Conservation (phyloP, 805 yeast species). For the Myxozyma nipponensis region DNA sequence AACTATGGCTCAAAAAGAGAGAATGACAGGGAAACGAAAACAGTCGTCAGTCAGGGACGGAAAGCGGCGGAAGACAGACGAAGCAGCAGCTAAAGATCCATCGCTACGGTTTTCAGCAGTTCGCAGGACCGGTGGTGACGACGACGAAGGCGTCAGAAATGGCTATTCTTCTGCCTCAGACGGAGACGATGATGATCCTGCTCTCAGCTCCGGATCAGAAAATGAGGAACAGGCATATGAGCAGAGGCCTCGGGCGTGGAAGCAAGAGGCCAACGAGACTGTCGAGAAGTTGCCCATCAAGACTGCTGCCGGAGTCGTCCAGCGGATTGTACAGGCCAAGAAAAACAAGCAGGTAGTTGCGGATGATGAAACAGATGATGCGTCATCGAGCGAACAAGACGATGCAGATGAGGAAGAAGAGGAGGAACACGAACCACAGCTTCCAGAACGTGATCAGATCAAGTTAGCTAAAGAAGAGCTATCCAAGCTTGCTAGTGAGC, state of each 20-base stretch:
- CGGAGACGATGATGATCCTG: slow-evolving; percentile 3
- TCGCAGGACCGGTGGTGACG: background rate
- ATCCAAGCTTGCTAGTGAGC: slow-evolving; percentile 70
- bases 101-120: slow-evolving; percentile 3
- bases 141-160: background rate
- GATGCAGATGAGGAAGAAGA: slow-evolving; percentile 33
- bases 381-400: slow-evolving; percentile 33
- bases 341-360: slow-evolving; percentile 29
- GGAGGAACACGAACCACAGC: slow-evolving; percentile 43
- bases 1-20: too few species aligned
- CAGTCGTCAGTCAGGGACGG: background rate
- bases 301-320: slow-evolving; percentile 64
- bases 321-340: slow-evolving; percentile 49
- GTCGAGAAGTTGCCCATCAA: slow-evolving; percentile 80
- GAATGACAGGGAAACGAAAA: background rate
- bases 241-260: slow-evolving; percentile 57
- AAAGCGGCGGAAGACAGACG: slow-evolving; percentile 1
- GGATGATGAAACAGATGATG: slow-evolving; percentile 28
- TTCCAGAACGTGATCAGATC: slow-evolving; percentile 52
- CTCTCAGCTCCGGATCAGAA: slow-evolving; percentile 37
- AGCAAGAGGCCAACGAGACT: slow-evolving; percentile 39
- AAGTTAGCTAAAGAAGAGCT: slow-evolving; percentile 71
- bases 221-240: slow-evolving; percentile 80
- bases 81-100: background rate
- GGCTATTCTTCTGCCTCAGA: background rate